phyloP scores from a whole-genome alignment of 1,284 basidiomycete species.

The Fomitiporia mediterranea region DNA sequence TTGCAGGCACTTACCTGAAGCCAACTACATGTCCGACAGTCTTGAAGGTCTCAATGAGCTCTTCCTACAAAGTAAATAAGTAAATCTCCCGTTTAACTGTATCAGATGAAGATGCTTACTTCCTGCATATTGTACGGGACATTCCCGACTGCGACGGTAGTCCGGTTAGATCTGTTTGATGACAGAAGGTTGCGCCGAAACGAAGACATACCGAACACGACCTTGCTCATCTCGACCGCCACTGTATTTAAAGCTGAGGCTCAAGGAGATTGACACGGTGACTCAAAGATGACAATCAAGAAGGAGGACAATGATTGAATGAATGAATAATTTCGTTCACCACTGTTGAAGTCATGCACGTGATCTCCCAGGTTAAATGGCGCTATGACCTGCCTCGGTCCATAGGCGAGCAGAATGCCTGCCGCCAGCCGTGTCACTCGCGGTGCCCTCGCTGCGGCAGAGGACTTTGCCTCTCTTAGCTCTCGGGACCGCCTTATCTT shows the following conservation, averaged over 20 bases:
- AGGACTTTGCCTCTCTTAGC: conserved; percentile 32
- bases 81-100: not conserved
- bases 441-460: conserved; percentile 15
- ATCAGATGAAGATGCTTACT: conserved; percentile 32
- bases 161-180: not conserved
- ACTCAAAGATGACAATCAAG: too few species aligned
- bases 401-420: conserved; percentile 6
- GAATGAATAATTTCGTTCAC: too few species aligned
- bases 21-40: conserved; percentile 82
- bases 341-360: too few species aligned
- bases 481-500: conserved; percentile 69
- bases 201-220: conserved; percentile 41
- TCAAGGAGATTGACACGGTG: too few species aligned
- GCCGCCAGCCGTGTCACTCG: conserved; percentile 17
- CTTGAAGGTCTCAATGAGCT: conserved; percentile 81
- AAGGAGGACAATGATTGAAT: too few species aligned
- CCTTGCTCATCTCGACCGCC: conserved; percentile 40
- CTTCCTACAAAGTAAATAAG: conserved; percentile 45
- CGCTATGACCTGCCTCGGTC: too few species aligned
- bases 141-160: conserved; percentile 71
- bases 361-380: too few species aligned
- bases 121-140: conserved; percentile 85
- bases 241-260: not conserved
- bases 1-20: conserved; percentile 56
- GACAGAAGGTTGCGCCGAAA: not conserved